Base-by-base conservation (phyloP, 768 basidiomycete species). In the Leucocoprinus birnbaumii region DNA sequence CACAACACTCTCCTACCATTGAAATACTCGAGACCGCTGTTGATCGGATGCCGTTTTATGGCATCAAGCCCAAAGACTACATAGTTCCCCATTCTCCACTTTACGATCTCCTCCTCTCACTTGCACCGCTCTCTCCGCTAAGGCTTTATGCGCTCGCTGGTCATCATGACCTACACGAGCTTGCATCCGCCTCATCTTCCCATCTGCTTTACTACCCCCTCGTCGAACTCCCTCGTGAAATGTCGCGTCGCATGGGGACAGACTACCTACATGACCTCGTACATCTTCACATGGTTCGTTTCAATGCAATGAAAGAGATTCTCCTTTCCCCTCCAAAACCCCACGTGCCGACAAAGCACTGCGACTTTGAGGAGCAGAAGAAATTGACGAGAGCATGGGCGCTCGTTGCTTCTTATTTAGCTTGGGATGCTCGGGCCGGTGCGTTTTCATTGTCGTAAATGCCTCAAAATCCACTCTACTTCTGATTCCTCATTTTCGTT, bases 1-100 rank as follows among this genome's bases (percentile, higher is more conserved):
- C 75, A 21, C 80, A 78, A 46, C 80, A 80, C 62, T 70, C 75
- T 9, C 82, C 83, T 7, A 65, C 73, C 16, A 68, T 80, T 27
- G 73, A 80, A 34, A 73, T 73, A 14, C 67, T 85, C 40, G 61
- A 70, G 40, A 60, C 64, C 4, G 77, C 81, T 5, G 68, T 84
- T 22, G 66, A 69, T 51, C 62, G 66, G 14, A 58, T 69, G 61
- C 61, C 63, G 5, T 47, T 35, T 11, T 64, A 66, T 37, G 63
- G 58, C 6, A 56, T 68, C 7, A 25, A 54, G 18, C 61, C 63
- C 3, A 46, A 55, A n/a, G 50, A 56, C 3, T 61, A 61, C 53
- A 59, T 73, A 53, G 25, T 57, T 1, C 66, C 66, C 37, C 18
- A 26, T 26, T 58, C 59, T 3, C 72, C 69, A 8, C 56, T 73